Base-by-base conservation (phyloP, 441 rosid genomes). In the Gossypium laxum region DNA sequence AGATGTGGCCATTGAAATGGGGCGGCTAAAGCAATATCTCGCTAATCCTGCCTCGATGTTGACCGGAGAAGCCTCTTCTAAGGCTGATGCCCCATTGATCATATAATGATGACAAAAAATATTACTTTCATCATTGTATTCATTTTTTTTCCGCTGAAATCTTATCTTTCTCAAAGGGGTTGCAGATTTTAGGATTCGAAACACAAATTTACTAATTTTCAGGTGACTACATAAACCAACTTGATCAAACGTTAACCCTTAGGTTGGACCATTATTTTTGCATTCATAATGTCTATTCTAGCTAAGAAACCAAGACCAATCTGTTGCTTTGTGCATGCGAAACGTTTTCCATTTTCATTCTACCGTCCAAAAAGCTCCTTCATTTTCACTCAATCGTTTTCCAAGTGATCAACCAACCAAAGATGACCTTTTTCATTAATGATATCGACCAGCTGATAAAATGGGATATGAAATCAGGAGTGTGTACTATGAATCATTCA, bases 1-100 rank as follows among this genome's bases (percentile, higher is more conserved):
- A 3, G 90, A 93, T 75, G 85, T 93, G 1, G 86, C 92, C 24
- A 74, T 74, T 21, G 96, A 91, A 78, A 88, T 93, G 83, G 89
- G 86, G 34, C 72, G 81, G 72, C 82, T 91, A 32, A 93, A 86
- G 84, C 90, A 89, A 12, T 86, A 74, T 76, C 79, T 93, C 14
- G 82, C 88, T 45, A 60, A 65, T 68, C 83, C 82, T 67, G 70
- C 85, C 48, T 80, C 82, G 2, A 74, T 62, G 30, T 67, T 59
- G 71, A 55, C 55, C n/a, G 72, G 75, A 71, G 80, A 77, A 67
- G 67, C 76, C 55, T 75, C 78, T 28, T 50, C 73, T 0, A 78
- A 74, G 32, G 5, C 48, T 66, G 60, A 51, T 76, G 69, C 60
- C 68, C 66, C 38, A 17, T 6, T 67, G 75, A 69, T 64, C 52